Evolutionary conservation across 1,284 basidiomycete genomes (phyloP).

Genomic region (Chalciporus sp.): DNA sequence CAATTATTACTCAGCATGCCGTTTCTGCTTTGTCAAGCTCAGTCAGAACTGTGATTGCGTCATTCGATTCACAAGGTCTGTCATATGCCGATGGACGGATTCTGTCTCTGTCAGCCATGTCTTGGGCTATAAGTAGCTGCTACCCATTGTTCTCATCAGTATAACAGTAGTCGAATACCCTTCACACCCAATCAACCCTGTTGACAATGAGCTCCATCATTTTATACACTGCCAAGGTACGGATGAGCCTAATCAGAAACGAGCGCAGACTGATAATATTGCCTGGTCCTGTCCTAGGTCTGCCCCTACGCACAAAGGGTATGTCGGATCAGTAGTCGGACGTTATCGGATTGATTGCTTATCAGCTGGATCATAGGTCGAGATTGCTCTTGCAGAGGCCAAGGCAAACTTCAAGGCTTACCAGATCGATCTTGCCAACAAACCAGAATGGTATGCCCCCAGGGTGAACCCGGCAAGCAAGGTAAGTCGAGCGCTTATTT

Average conservation of each 20-base stretch:
- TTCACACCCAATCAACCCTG: background rate
- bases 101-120: background rate
- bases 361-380: conserved; percentile 39
- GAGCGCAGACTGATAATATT: background rate
- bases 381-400: conserved; percentile 60
- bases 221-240: conserved; percentile 51
- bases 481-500: conserved; percentile 34
- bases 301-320: conserved; percentile 21
- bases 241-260: background rate
- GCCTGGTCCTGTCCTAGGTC: conserved; percentile 1
- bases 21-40: no score
- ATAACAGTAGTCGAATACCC: background rate
- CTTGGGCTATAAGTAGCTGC: conserved; percentile 8
- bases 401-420: conserved; percentile 49
- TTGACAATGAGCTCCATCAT: conserved; percentile 36
- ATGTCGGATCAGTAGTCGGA: conserved; percentile 25
- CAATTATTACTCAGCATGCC: no score
- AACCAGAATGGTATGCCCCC: conserved; percentile 65
- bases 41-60: background rate
- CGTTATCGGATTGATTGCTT: background rate
- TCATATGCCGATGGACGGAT: background rate
- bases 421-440: conserved; percentile 60
- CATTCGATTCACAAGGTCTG: no score
- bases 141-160: background rate
- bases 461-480: conserved; percentile 66